A percentile compares a stretch with the other conserved stretches of the same genome.
Conservation (phyloP, 2,329 filamentous ascomycete genomes). For the Epichloe gansuensis region DNA sequence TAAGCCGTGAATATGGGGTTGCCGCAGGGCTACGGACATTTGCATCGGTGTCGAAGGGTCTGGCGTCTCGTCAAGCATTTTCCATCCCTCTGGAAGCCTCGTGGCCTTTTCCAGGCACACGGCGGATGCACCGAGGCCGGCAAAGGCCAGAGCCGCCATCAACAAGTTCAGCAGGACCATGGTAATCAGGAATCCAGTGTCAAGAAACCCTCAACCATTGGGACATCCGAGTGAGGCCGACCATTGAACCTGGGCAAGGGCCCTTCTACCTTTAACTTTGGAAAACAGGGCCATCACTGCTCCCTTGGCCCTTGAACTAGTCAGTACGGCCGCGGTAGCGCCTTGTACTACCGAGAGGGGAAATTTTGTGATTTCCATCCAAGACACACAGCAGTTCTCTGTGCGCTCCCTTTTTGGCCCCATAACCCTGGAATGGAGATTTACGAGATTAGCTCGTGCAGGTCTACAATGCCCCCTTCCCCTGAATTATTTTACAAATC, state of each 20-base stretch:
- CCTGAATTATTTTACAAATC: too few relatives aligned
- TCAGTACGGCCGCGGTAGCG: neutral
- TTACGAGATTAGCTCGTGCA: too few relatives aligned
- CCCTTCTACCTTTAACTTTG: neutral
- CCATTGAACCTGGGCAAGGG: neutral
- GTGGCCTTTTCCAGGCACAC: slow-evolving; percentile 17
- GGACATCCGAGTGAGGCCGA: neutral
- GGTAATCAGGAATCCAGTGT: neutral
- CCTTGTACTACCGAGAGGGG: neutral
- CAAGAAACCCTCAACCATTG: neutral
- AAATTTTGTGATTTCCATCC: neutral
- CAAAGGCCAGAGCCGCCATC: slow-evolving; percentile 11
- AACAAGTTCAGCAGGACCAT: slow-evolving; percentile 9
- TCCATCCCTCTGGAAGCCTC: slow-evolving; percentile 20
- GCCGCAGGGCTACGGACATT: slow-evolving; percentile 21
- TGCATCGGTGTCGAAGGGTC: slow-evolving; percentile 14
- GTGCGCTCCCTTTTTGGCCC: neutral
- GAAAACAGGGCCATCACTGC: neutral
- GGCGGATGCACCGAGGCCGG: slow-evolving; percentile 12
- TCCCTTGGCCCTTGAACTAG: neutral
- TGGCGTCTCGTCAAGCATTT: slow-evolving; percentile 11
- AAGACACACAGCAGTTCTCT: neutral
- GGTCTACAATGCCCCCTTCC: neutral
- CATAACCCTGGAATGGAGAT: neutral
- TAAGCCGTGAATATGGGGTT: slow-evolving; percentile 18